Percentiles rank a stretch among this genome's conserved stretches.
Conservation (phyloP, 148 eudicot genomes). For the Gaultheria prostrata region DNA sequence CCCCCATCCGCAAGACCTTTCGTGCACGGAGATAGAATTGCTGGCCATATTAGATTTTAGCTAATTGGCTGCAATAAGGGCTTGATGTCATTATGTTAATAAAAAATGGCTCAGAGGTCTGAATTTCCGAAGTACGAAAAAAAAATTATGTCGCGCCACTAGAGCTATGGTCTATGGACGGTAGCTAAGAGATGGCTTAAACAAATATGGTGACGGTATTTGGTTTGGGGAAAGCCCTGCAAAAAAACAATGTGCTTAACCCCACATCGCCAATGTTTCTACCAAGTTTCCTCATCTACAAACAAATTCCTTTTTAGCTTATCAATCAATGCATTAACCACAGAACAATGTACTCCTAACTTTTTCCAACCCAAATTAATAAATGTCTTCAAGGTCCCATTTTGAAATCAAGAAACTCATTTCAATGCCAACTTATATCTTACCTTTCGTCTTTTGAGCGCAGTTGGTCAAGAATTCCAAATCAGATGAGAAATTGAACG, state of each 20-base stretch:
- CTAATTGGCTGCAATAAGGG: no score
- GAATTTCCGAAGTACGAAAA: no score
- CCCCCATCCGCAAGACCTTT: no score
- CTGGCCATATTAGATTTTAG: no score
- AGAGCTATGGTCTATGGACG: not conserved
- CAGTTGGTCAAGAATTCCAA: constrained; percentile 49
- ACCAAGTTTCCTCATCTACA: not conserved
- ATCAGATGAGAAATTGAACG: constrained; percentile 61
- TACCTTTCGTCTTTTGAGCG: constrained; percentile 47
- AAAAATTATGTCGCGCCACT: not conserved
- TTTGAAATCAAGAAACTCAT: not conserved
- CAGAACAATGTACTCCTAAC: not conserved
- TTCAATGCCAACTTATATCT: not conserved
- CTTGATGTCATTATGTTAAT: no score
- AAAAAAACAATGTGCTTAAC: not conserved
- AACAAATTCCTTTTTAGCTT: not conserved
- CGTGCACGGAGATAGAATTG: no score
- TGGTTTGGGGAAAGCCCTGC: not conserved
- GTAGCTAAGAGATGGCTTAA: not conserved
- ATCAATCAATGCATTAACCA: not conserved
- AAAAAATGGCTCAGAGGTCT: no score
- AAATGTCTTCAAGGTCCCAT: not conserved
- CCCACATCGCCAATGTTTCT: not conserved
- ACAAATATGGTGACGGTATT: not conserved
- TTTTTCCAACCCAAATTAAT: not conserved